phyloP scores from a whole-genome alignment of 176 grass and related monocot species.

The Oropetium thomaeum region DNA sequence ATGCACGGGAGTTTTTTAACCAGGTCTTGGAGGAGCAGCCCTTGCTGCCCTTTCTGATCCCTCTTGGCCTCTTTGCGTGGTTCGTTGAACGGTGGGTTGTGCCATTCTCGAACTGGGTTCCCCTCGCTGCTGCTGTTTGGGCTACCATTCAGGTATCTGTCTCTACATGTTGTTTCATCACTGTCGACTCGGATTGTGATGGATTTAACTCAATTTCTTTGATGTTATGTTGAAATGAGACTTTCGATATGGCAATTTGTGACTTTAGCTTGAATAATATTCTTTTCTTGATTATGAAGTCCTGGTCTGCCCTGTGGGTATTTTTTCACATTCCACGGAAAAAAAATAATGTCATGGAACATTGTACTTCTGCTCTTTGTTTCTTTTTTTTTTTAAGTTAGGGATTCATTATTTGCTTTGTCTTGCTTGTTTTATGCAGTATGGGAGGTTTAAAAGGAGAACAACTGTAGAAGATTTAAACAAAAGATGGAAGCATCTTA shows the following conservation, averaged over 20 bases:
- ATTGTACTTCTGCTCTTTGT: neutral
- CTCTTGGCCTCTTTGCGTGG: slow-evolving; percentile 78
- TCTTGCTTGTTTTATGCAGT: slow-evolving; percentile 40
- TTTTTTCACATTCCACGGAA: slow-evolving; percentile 2
- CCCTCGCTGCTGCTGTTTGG: slow-evolving; percentile 78
- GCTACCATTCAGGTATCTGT: slow-evolving; percentile 74
- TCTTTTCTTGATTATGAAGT: slow-evolving; percentile 11
- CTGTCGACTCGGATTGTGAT: neutral
- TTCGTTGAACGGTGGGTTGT: slow-evolving; percentile 88
- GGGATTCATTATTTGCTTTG: slow-evolving; percentile 2
- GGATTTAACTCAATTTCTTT: neutral
- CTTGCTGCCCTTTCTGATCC: slow-evolving; percentile 80
- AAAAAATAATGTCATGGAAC: neutral
- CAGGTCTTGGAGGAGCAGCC: slow-evolving; percentile 82
- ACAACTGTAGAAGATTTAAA: slow-evolving; percentile 77
- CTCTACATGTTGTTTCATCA: slow-evolving; percentile 26
- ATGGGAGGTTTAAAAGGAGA: slow-evolving; percentile 73
- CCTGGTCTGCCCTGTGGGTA: neutral
- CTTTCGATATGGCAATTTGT: neutral
- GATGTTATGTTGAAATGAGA: neutral
- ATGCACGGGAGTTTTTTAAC: slow-evolving; percentile 76
- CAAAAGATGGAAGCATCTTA: slow-evolving; percentile 89
- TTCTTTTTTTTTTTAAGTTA: neutral
- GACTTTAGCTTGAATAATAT: neutral
- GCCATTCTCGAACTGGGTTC: slow-evolving; percentile 97